These are phyloP conservation scores for Isabelozyma rhagii DNA, from an alignment of 805 yeast genomes.

Conservation along the genomic window DNA sequence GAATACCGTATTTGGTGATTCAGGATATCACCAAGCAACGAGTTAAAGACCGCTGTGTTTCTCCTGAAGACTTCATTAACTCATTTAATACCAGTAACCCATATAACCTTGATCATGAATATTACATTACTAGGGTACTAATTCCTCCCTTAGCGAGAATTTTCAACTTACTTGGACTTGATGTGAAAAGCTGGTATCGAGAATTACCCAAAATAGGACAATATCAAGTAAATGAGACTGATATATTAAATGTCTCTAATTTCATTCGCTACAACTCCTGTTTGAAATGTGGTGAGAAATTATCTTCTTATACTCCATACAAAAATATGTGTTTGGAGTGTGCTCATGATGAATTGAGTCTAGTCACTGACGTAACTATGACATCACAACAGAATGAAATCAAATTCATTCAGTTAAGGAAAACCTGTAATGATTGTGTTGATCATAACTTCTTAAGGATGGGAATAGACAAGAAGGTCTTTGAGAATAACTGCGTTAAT, in stretches of 20 bases:
- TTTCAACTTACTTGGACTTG: slow-evolving; percentile 79
- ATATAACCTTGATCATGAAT: slow-evolving; percentile 68
- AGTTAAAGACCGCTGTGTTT: slow-evolving; percentile 71
- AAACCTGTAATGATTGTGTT: slow-evolving; percentile 20
- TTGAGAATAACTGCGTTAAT: slow-evolving; percentile 45
- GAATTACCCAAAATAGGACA: slow-evolving; percentile 50
- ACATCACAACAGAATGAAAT: slow-evolving; percentile 19
- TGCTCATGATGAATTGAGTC: slow-evolving; percentile 26
- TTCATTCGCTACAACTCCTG: slow-evolving; percentile 17
- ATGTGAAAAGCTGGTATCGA: slow-evolving; percentile 70
- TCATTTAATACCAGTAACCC: slow-evolving; percentile 25
- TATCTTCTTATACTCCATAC: background rate
- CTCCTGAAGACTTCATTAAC: slow-evolving; percentile 71
- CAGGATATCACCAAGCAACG: slow-evolving; percentile 53
- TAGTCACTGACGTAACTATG: slow-evolving; percentile 16
- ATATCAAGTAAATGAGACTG: background rate
- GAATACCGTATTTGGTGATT: slow-evolving; percentile 83
- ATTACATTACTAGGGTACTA: slow-evolving; percentile 78
- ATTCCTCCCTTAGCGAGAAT: slow-evolving; percentile 89
- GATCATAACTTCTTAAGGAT: slow-evolving; percentile 10
- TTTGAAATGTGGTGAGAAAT: slow-evolving; percentile 20
- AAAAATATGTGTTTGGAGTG: slow-evolving; percentile 18
- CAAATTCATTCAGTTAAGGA: slow-evolving; percentile 7
- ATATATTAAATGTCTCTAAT: slow-evolving; percentile 8
- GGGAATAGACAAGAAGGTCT: slow-evolving; percentile 7